These are phyloP conservation scores for Polyporus tsugae DNA, from an alignment of 1,284 basidiomycete species.

Conservation along the genomic window DNA sequence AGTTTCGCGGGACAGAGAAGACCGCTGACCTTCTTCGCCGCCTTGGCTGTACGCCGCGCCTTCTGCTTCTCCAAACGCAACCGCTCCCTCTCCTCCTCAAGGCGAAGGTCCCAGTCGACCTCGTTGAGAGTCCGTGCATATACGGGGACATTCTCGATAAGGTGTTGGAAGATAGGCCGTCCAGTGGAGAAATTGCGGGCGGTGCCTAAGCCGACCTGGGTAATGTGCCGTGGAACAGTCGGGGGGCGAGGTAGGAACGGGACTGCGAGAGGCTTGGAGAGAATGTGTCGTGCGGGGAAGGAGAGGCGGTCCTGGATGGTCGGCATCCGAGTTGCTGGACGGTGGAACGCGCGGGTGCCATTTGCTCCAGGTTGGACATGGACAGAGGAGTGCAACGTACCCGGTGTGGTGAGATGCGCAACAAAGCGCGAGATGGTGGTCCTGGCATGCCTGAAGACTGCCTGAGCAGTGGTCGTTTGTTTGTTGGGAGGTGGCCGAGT, in stretches of 20 bases:
- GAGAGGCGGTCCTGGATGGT: constrained; percentile 51
- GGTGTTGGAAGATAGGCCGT: constrained; percentile 77
- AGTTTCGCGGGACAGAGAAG: constrained; percentile 22
- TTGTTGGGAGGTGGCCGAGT: constrained; percentile 41
- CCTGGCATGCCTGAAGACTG: constrained; percentile 60
- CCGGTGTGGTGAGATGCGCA: constrained; percentile 64
- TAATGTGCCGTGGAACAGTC: constrained; percentile 53
- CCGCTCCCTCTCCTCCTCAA: constrained; percentile 52
- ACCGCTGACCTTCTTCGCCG: constrained; percentile 35
- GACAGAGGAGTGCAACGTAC: constrained; percentile 49
- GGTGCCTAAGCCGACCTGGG: constrained; percentile 75
- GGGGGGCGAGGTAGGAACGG: constrained; percentile 67
- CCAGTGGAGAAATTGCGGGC: constrained; percentile 76
- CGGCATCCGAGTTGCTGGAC: constrained; percentile 38
- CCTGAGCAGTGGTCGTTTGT: constrained; percentile 50
- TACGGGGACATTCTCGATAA: constrained; percentile 79
- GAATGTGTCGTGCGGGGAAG: constrained; percentile 55
- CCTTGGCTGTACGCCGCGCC: constrained; percentile 36
- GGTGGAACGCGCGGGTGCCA: constrained; percentile 48
- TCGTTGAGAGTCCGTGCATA: constrained; percentile 73
- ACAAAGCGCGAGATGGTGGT: constrained; percentile 63
- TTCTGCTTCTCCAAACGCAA: constrained; percentile 43
- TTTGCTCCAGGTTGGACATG: constrained; percentile 32
- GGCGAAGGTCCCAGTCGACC: constrained; percentile 69
- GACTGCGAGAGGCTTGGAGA: constrained; percentile 49